Evolutionary conservation across 2,329 filamentous ascomycete species (phyloP).

Genomic region (Phoma sp.): DNA sequence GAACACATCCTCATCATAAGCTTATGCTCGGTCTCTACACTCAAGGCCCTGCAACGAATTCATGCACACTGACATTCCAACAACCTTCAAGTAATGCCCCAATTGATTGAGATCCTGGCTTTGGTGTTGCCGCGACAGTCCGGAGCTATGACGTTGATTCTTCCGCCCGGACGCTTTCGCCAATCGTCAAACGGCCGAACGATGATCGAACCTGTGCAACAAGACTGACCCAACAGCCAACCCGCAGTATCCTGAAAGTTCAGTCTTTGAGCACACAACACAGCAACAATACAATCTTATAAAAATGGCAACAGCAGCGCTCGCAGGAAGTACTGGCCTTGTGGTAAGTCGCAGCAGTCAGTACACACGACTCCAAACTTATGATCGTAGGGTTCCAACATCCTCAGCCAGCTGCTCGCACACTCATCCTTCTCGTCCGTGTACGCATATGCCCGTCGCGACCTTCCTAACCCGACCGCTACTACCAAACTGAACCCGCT

Average conservation of each 20-base stretch:
- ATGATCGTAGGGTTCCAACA: constrained; percentile 70
- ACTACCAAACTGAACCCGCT: constrained; percentile 71
- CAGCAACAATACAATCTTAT: too few species aligned
- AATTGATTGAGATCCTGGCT: too few species aligned
- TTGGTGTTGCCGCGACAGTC: neutral
- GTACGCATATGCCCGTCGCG: constrained; percentile 71
- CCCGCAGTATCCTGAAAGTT: too few species aligned
- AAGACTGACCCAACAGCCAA: neutral
- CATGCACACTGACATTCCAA: neutral
- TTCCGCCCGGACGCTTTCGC: constrained; percentile 9
- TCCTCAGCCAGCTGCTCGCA: constrained; percentile 70
- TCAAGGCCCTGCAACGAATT: neutral
- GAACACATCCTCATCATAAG: neutral
- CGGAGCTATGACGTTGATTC: constrained; percentile 2
- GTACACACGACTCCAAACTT: neutral
- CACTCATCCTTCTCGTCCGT: constrained; percentile 62
- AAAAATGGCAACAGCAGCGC: constrained; percentile 59
- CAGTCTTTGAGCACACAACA: too few species aligned
- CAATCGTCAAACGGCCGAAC: constrained; percentile 5
- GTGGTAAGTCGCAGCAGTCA: constrained; percentile 48
- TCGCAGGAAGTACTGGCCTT: constrained; percentile 73
- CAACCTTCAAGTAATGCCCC: too few species aligned
- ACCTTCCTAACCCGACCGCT: constrained; percentile 59
- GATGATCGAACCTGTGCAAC: neutral
- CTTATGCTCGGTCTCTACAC: neutral